Conservation (phyloP, 345 rosid genomes). For the Brassica cretica region DNA sequence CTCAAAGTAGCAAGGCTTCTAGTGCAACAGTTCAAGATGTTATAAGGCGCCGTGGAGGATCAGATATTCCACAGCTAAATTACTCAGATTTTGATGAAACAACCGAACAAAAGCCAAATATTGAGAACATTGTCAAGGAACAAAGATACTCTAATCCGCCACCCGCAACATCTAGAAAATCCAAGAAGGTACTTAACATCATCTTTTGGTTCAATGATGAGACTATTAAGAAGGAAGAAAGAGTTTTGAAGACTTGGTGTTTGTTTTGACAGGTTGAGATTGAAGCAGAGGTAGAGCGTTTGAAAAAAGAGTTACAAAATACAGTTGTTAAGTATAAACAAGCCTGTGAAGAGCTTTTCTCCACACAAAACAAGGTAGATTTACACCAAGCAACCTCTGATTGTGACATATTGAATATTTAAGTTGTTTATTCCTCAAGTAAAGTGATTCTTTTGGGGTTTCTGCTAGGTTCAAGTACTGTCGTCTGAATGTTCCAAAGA, state of each 20-base stretch:
- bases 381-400: not conserved
- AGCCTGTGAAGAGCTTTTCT: slow-evolving; percentile 71
- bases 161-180: not conserved
- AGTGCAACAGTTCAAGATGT: not conserved
- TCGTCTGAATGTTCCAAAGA: slow-evolving; percentile 67
- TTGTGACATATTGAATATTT: not conserved
- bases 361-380: slow-evolving; percentile 66
- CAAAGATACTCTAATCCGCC: not conserved
- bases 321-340: slow-evolving; percentile 59
- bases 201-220: not conserved
- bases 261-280: slow-evolving; percentile 49
- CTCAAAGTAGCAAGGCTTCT: slow-evolving; percentile 22
- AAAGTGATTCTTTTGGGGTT: not conserved
- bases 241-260: not conserved
- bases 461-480: slow-evolving; percentile 53
- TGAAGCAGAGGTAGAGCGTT: slow-evolving; percentile 60
- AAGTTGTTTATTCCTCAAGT: slow-evolving; percentile 14
- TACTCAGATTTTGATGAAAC: slow-evolving; percentile 29
- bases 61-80: slow-evolving; percentile 26
- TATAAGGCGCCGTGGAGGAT: slow-evolving; percentile 32
- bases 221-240: not conserved
- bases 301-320: slow-evolving; percentile 60
- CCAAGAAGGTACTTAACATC: slow-evolving; percentile 30
- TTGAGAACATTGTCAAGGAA: not conserved
- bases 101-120: not conserved